A percentile compares a stretch with the other conserved stretches of the same genome.
Conservation (phyloP, 148 eudicot genomes). For the Limonium bicolor region DNA sequence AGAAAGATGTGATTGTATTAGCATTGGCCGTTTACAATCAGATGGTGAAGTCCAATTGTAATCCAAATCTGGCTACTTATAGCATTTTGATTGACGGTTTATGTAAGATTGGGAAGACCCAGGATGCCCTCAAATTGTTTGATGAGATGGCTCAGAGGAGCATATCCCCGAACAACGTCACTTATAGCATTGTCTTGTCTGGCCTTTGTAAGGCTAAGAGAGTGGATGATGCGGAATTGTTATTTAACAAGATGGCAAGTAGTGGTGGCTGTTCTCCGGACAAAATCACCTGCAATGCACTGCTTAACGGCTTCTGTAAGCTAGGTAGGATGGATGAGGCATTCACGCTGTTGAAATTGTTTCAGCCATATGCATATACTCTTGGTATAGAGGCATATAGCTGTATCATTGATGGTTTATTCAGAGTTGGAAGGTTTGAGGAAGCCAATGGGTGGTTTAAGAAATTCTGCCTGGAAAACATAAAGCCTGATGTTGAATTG, state of each 20-base stretch:
- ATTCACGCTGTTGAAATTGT: constrained; percentile 18
- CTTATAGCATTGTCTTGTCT: constrained; percentile 45
- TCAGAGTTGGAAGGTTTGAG: constrained; percentile 37
- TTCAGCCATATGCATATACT: constrained; percentile 28
- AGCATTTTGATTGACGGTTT: constrained; percentile 63
- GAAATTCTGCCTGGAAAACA: constrained; percentile 18
- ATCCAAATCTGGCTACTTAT: constrained; percentile 37
- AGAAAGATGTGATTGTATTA: constrained; percentile 31
- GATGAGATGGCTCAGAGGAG: constrained; percentile 63
- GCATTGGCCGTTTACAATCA: constrained; percentile 54
- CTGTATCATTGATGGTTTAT: constrained; percentile 57
- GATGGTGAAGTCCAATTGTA: constrained; percentile 53
- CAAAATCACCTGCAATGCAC: constrained; percentile 32
- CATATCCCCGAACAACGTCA: constrained; percentile 28
- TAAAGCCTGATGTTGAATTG: constrained; percentile 49
- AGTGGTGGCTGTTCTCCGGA: constrained; percentile 42
- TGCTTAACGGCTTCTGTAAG: constrained; percentile 64
- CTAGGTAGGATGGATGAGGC: constrained; percentile 52
- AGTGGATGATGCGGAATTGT: constrained; percentile 34
- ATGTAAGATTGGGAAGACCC: constrained; percentile 41
- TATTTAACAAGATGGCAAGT: constrained; percentile 34
- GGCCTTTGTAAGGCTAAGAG: constrained; percentile 59
- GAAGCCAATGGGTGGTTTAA: constrained; percentile 45
- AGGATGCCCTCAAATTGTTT: constrained; percentile 45
- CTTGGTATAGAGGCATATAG: constrained; percentile 35